Base-by-base conservation (phyloP, 371 early-diverging fungal genomes). In the Blakeslea trispora region DNA sequence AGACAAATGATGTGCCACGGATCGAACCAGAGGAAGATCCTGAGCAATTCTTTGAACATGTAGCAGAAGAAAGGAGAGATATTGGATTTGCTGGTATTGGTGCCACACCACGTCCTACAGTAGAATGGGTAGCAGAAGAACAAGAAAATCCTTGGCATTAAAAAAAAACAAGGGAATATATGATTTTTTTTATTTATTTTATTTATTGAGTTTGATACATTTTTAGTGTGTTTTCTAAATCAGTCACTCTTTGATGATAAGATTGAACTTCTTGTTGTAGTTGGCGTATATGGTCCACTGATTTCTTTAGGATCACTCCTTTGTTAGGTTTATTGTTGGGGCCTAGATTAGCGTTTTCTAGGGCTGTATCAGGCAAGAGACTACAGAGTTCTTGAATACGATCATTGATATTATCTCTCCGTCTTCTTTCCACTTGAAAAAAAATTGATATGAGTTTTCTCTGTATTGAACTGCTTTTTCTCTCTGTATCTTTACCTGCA, bases 341-440 rank as follows among this genome's bases (percentile, higher is more conserved):
- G 64, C 89, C 86, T 52, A 78, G 73, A 61, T 72, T 77, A 50
- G 69, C 72, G 17, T 64, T 68, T 55, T 87, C 91, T 51, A 79
- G 60, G 53, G 76, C 81, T 32, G 68, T 43, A 34, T 87, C 88
- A 11, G 98, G 98, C 24, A 97, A 74, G 45, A 97, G 71, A 15
- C 80, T 81, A 23, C 85, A 82, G 22, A 97, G 82, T 67, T 97
- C 97, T 59, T 93, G 91, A 59, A 97, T 97, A 59, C 91, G 91
- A 66, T 97, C 98, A 70, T 97, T 97, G 74, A 97, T 97, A 75
- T 94, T 93, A 64, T 97, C 98, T 35, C 98, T 82, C 32, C 98
- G 77, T 34, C 98, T 87, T 57, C 97, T 82, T 63, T 97, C 98
- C 15, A 97, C 95, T 81, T 57, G 86, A 63, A 22, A 53, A 4